Base-by-base conservation (phyloP, 768 basidiomycete species). In the Mycena epipterygia region DNA sequence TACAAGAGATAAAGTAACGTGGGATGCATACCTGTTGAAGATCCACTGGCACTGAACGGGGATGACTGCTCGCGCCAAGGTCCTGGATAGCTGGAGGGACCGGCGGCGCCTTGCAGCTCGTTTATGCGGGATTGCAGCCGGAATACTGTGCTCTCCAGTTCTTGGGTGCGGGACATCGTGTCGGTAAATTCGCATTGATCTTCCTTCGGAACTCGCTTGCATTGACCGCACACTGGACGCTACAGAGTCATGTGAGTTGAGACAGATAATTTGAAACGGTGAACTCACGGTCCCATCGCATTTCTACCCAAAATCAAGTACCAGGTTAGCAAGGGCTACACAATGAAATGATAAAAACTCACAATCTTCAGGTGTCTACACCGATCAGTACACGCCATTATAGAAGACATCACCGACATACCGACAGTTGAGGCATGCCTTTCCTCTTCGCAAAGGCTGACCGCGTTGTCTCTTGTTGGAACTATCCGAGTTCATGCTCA, bases 101-200 rank as follows among this genome's bases (percentile, higher is more conserved):
- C 55, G 0, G 58, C 29, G 2, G 11, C 16, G 30, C 63, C 37
- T 63, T 83, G 82, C 14, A 83, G 59, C 23, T 84, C 83, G 23
- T 71, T 73, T 0, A 87, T 75, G 23, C 86, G 80, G 16, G 80
- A 76, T 68, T 80, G 80, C n/a, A 87, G 74, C n/a, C 79, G 79
- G 0, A 76, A 67, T 14, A 87, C 71, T 0, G 84, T 75, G 13
- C 83, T 79, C 67, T 86, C 85, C 16, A 87, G 73, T 2, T 78
- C 74, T 56, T 85, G 73, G 0, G 80, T 85, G 7, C 77, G 78
- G 0, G 86, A 80, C 21, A 74, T 74, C 12, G 77, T 80, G 57
- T 85, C 85, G 0, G 80, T 80, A 64, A 86, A 87, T 75, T 87
- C 85, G 65, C 87, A 87, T 30, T 84, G 83, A 5, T 83, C 84